Base-by-base conservation (phyloP, 768 basidiomycete species). In the Rhodotorula graminis region DNA sequence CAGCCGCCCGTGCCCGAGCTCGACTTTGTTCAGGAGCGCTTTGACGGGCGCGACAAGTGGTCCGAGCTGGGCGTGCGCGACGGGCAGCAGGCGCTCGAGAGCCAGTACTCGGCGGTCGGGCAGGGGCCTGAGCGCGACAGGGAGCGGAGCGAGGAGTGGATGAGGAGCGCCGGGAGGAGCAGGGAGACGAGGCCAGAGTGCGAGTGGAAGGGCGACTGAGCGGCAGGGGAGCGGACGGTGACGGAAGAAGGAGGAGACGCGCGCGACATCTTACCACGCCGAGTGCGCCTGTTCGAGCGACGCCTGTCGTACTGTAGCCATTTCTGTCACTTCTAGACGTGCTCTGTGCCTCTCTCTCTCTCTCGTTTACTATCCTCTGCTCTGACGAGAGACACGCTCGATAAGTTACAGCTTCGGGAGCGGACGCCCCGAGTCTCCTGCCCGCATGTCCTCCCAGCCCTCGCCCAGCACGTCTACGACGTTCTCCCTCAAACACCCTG, bases 401-500 rank as follows among this genome's bases (percentile, higher is more conserved):
- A 21, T n/a, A 21, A 12, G 29, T 40, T 60, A 61, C 60, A 61
- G 33, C 61, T 63, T 63, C 11, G 10, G 44, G 18, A 46, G 3
- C 29, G 40, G 42, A 3, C n/a, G 44, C 65, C 72, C n/a, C 12
- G 52, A n/a, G 15, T 75, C 74, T 1, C 74, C 74, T 3, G 52
- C 70, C 7, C 12, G 9, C 74, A 72, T 72, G 47, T 75, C 74
- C 37, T 64, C 64, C 74, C 74, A 75, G 0, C 70, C 70, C n/a
- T 29, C 21, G 3, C 74, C 70, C 15, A 67, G 46, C 7, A 58
- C 29, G 19, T 60, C 57, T 0, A 42, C 61, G 44, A 72, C 47
- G 0, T 61, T 65, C 7, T 33, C 15, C 0, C 74, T 42, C 29
- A 71, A 44, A 4, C 65, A 57, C 15, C 71, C 71, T 61, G 29